Conservation (phyloP, 2,329 filamentous ascomycete genomes). For the Venturia aucupariae region DNA sequence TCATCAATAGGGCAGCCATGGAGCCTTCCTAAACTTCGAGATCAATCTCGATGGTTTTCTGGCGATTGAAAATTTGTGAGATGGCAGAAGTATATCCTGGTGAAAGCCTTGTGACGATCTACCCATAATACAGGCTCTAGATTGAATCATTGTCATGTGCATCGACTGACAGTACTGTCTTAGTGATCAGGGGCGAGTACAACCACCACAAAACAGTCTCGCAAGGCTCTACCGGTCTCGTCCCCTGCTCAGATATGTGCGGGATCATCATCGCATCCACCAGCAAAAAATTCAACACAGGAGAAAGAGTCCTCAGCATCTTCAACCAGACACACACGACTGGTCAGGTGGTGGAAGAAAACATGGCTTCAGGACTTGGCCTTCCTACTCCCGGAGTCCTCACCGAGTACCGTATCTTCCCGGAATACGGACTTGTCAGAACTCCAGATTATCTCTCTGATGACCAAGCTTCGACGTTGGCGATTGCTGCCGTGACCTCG, state of each 20-base stretch:
- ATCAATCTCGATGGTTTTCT: neutral
- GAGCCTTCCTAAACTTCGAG: neutral
- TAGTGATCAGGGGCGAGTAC: constrained; percentile 9
- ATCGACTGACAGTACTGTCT: neutral
- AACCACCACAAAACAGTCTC: constrained; percentile 38
- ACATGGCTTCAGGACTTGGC: constrained; percentile 50
- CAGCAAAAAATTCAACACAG: neutral
- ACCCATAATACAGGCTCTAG: too few relatives aligned
- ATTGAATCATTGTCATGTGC: too few relatives aligned
- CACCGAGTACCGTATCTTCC: constrained; percentile 57
- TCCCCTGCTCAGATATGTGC: constrained; percentile 24
- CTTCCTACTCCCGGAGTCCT: constrained; percentile 60
- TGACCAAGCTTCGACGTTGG: constrained; percentile 38
- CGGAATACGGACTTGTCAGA: constrained; percentile 56
- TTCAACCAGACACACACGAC: constrained; percentile 35
- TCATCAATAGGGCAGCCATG: too few relatives aligned
- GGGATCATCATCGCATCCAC: constrained; percentile 4
- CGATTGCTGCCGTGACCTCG: constrained; percentile 38
- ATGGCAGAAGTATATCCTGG: too few relatives aligned
- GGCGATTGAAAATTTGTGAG: too few relatives aligned
- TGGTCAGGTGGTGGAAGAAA: constrained; percentile 24
- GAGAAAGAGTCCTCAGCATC: constrained; percentile 19
- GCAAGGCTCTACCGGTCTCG: constrained; percentile 29
- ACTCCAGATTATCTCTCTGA: constrained; percentile 48
- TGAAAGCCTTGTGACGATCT: too few relatives aligned